These are phyloP conservation scores for Auxenochlorella pyrenoidosa DNA, from an alignment of 139 green algal species.

Conservation along the genomic window DNA sequence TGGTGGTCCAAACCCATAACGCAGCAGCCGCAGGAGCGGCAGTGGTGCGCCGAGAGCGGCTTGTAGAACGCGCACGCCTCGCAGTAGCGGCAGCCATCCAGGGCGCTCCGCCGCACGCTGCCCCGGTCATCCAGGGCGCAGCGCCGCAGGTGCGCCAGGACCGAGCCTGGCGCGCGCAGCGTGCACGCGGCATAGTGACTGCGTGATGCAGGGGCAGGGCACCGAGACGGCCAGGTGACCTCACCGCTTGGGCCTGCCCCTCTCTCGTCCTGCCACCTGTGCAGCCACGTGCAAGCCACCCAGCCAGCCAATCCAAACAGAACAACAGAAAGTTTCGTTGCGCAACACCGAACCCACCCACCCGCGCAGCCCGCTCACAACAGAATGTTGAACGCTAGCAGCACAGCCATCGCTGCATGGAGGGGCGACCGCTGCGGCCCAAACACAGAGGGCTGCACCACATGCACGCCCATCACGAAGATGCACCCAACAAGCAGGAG, in stretches of 20 bases:
- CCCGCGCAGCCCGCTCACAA: not conserved
- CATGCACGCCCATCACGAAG: not conserved
- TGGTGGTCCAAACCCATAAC: constrained; percentile 53
- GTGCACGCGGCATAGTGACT: constrained; percentile 30
- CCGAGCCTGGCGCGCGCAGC: constrained; percentile 8
- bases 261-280: not conserved
- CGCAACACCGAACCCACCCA: not conserved
- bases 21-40: constrained; percentile 48
- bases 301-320: too few species aligned
- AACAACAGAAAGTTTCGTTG: not conserved
- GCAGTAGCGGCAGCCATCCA: constrained; percentile 35
- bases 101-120: not conserved
- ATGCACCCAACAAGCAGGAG: not conserved
- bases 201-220: not conserved
- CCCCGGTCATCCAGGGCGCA: not conserved
- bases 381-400: constrained; percentile 23
- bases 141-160: not conserved
- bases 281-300: too few species aligned
- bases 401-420: not conserved
- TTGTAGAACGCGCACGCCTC: constrained; percentile 37
- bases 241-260: not conserved
- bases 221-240: not conserved
- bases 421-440: not conserved
- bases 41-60: constrained; percentile 51
- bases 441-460: not conserved